These are phyloP conservation scores for Candida sp. DNA, from an alignment of 1,139 yeast species.

Conservation along the genomic window DNA sequence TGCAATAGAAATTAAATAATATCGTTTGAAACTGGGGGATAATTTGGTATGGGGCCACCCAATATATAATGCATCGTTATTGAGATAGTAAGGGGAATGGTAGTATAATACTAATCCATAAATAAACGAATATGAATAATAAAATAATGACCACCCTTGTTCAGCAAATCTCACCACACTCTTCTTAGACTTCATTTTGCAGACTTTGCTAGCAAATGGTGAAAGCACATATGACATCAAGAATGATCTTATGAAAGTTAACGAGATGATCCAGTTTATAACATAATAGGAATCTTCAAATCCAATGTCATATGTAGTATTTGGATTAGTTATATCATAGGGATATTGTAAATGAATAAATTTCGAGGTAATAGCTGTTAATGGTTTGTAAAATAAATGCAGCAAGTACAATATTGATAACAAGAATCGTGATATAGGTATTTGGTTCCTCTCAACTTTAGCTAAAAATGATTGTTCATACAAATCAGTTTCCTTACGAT, in stretches of 20 bases:
- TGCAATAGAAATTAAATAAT: slow-evolving; percentile 69
- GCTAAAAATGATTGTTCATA: slow-evolving; percentile 25
- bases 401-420: slow-evolving; percentile 24
- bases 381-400: slow-evolving; percentile 14
- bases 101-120: slow-evolving; percentile 59
- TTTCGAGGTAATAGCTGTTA: slow-evolving; percentile 28
- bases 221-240: slow-evolving; percentile 56
- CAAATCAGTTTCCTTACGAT: slow-evolving; percentile 4
- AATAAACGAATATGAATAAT: slow-evolving; percentile 53
- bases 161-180: slow-evolving; percentile 73
- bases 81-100: slow-evolving; percentile 56
- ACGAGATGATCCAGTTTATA: slow-evolving; percentile 50
- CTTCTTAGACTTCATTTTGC: slow-evolving; percentile 47
- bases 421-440: slow-evolving; percentile 29
- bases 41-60: slow-evolving; percentile 74
- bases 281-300: slow-evolving; percentile 55
- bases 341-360: slow-evolving; percentile 50
- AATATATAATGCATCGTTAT: slow-evolving; percentile 58
- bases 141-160: slow-evolving; percentile 79
- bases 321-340: slow-evolving; percentile 15
- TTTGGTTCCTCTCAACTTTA: slow-evolving; percentile 36
- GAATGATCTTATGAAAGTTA: slow-evolving; percentile 59
- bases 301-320: slow-evolving; percentile 52
- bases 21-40: slow-evolving; percentile 52
- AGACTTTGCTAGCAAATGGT: slow-evolving; percentile 51